Conservation (phyloP, 176 grass and related monocot genomes). For the Dendrocalamus sinicus region DNA sequence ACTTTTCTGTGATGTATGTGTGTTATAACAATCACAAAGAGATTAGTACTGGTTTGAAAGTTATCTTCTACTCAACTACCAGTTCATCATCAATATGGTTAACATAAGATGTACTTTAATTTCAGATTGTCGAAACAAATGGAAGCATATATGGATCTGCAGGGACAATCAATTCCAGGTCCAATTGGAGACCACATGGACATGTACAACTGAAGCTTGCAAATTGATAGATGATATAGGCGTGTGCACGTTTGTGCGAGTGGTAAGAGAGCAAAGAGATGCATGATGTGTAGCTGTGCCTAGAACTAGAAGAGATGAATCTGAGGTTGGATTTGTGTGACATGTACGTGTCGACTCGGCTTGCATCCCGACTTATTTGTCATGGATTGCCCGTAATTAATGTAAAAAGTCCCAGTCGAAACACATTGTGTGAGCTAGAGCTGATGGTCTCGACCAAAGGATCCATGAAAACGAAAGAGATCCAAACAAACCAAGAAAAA, state of each 20-base stretch:
- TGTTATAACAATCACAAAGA: neutral
- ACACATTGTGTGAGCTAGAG: slow-evolving; percentile 5
- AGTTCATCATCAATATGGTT: neutral
- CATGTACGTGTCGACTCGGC: neutral
- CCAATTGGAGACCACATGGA: neutral
- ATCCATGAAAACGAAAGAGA: slow-evolving; percentile 48
- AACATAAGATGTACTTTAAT: neutral
- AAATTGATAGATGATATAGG: neutral
- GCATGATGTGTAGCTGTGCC: neutral
- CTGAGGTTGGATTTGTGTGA: slow-evolving; percentile 23
- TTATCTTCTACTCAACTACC: neutral
- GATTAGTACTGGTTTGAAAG: neutral
- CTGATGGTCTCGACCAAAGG: neutral
- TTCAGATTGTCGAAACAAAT: neutral
- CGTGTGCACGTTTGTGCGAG: neutral
- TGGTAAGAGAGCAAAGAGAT: neutral
- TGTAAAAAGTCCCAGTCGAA: slow-evolving; percentile 50
- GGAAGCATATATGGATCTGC: neutral
- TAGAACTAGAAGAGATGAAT: slow-evolving; percentile 14
- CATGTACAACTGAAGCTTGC: neutral
- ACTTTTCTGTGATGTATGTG: neutral
- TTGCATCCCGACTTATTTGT: slow-evolving; percentile 5
- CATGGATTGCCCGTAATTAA: slow-evolving; percentile 39
- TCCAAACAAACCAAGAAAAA: neutral
- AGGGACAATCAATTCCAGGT: neutral